Percentiles rank a stretch among this genome's conserved stretches.
Evolutionary conservation across 495 filamentous ascomycete genomes (phyloP).

Genomic region (Amphirosellinia nigrospora): DNA sequence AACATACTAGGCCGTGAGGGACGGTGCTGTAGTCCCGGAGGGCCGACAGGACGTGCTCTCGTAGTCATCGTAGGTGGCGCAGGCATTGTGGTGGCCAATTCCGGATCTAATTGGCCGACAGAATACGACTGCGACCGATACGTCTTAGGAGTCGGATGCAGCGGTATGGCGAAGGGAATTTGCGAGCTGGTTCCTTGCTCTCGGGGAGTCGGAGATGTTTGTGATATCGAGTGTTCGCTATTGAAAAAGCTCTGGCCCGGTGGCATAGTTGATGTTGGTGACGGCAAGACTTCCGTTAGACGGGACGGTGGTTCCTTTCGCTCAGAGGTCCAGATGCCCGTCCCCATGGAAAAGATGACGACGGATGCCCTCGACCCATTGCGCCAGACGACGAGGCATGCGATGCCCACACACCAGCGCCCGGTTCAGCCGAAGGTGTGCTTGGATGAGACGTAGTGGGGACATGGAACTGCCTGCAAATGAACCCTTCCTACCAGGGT

Average conservation of each 20-base stretch:
- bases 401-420: conserved; percentile 63
- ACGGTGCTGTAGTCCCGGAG: conserved; percentile 76
- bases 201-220: conserved; percentile 50
- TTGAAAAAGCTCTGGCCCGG: conserved; percentile 52
- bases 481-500: conserved; percentile 59
- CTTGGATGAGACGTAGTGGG: conserved; percentile 77
- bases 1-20: conserved; percentile 86
- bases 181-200: conserved; percentile 60
- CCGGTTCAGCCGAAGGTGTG: conserved; percentile 70
- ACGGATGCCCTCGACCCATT: conserved; percentile 64
- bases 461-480: conserved; percentile 73
- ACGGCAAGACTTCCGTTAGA: conserved; percentile 76
- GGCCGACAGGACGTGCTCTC: conserved; percentile 60
- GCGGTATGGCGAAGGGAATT: conserved; percentile 87
- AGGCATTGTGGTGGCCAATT: conserved; percentile 58
- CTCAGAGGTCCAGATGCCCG: conserved; percentile 78
- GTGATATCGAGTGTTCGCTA: conserved; percentile 45
- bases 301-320: conserved; percentile 77
- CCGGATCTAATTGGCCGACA: conserved; percentile 86
- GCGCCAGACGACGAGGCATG: conserved; percentile 53
- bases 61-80: conserved; percentile 51
- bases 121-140: conserved; percentile 97
- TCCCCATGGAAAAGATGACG: conserved; percentile 72
- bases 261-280: conserved; percentile 71
- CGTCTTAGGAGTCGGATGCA: conserved; percentile 89